Percentiles rank a stretch among this genome's conserved stretches.
Conservation (phyloP, 495 filamentous ascomycete genomes). For the Neurospora sp. region DNA sequence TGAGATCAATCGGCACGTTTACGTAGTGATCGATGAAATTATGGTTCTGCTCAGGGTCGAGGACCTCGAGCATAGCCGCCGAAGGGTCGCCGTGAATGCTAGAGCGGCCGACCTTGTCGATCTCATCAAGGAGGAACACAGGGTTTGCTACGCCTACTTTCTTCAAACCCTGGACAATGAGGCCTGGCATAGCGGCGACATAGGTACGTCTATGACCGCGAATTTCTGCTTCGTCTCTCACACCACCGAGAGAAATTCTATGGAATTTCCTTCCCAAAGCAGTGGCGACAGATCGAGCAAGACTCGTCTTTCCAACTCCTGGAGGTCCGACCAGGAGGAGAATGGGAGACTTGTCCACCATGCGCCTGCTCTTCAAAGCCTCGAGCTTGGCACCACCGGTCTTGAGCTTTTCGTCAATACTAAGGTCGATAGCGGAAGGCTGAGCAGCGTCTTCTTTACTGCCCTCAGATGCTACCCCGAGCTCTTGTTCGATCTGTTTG, state of each 20-base stretch:
- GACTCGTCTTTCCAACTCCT: conserved; percentile 90
- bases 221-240: conserved; percentile 95
- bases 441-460: conserved; percentile 4
- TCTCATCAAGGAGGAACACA: conserved; percentile 94
- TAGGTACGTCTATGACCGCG: conserved; percentile 93
- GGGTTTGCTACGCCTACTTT: conserved; percentile 96
- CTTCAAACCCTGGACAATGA: conserved; percentile 89
- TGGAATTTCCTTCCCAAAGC: conserved; percentile 94
- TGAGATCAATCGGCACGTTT: conserved; percentile 90
- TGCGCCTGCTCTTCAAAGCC: conserved; percentile 59
- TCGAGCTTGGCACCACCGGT: conserved; percentile 51
- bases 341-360: conserved; percentile 93
- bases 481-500: conserved; percentile 51
- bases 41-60: conserved; percentile 97
- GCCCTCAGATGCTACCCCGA: conserved; percentile 27
- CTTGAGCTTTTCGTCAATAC: conserved; percentile 32
- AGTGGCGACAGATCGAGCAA: conserved; percentile 87
- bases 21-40: conserved; percentile 95
- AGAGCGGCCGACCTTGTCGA: conserved; percentile 89
- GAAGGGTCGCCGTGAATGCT: conserved; percentile 95
- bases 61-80: conserved; percentile 97
- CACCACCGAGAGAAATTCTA: conserved; percentile 91
- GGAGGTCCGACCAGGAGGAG: conserved; percentile 89
- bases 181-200: conserved; percentile 95
- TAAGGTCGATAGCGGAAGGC: conserved; percentile 12